These are phyloP conservation scores for Prunus kanzakura DNA, from an alignment of 306 rosid genomes.

Conservation along the genomic window DNA sequence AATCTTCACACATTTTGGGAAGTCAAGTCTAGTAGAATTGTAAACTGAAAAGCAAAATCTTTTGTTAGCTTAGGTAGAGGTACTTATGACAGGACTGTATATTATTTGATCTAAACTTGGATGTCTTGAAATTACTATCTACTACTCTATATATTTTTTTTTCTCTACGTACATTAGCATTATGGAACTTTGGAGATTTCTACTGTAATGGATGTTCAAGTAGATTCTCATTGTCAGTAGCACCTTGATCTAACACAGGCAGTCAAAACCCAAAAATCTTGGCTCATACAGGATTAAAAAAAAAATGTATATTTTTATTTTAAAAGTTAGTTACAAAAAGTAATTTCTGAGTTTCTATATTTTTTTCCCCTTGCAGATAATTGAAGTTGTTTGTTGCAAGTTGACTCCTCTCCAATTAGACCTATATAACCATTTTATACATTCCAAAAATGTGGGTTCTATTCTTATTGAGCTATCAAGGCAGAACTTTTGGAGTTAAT, in stretches of 20 bases:
- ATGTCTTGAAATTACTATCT: not conserved
- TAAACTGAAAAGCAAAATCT: not conserved
- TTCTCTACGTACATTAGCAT: not conserved
- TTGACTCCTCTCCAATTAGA: constrained; percentile 87
- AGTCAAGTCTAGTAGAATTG: not conserved
- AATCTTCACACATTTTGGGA: not conserved
- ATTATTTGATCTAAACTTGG: not conserved
- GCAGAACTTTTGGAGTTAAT: constrained; percentile 6
- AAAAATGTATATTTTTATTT: not conserved
- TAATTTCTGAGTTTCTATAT: not conserved
- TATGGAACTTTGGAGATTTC: not conserved
- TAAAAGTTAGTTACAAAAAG: not conserved
- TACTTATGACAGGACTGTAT: not conserved
- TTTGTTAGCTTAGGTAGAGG: not conserved
- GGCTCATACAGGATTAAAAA: not conserved
- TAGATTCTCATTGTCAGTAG: not conserved
- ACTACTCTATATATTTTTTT: not conserved
- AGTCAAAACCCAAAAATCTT: not conserved
- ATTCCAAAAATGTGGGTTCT: constrained; percentile 78
- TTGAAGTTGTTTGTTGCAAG: constrained; percentile 98
- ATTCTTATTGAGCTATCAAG: constrained; percentile 18
- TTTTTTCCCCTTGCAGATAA: constrained; percentile 55
- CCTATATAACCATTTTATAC: constrained; percentile 83
- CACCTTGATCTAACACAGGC: not conserved
- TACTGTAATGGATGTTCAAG: not conserved